A percentile compares a stretch with the other conserved stretches of the same genome.
These are phyloP conservation scores for Coemansia sp. DNA, from an alignment of 192 early-diverging fungal species.

Conservation along the genomic window DNA sequence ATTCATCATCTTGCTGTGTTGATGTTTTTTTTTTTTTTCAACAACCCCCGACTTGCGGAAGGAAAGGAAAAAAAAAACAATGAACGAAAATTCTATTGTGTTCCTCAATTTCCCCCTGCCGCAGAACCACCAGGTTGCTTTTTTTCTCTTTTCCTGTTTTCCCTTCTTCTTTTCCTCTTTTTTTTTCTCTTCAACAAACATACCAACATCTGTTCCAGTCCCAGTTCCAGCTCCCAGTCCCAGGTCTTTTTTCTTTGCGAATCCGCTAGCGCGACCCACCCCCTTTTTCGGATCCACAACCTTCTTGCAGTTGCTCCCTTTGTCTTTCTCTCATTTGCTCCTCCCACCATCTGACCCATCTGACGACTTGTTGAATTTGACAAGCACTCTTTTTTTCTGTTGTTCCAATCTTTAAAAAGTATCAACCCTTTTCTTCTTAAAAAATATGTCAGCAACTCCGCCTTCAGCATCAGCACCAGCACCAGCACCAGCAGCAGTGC, in stretches of 20 bases:
- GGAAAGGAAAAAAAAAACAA: not conserved
- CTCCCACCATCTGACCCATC: too few relatives aligned
- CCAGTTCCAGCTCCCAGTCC: not conserved
- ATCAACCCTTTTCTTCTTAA: not conserved
- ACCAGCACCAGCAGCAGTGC: conserved; percentile 22
- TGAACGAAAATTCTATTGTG: not conserved
- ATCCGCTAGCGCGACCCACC: not conserved
- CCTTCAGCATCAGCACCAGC: not conserved
- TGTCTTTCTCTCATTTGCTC: too few relatives aligned
- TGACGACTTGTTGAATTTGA: too few relatives aligned
- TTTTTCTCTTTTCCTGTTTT: conserved; percentile 6
- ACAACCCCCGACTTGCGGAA: too few relatives aligned
- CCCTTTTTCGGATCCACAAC: not conserved
- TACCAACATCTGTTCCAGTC: conserved; percentile 2
- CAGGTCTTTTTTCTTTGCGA: not conserved
- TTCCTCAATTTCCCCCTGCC: too few relatives aligned
- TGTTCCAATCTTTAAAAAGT: not conserved
- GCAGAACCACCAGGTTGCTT: not conserved
- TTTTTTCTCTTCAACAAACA: not conserved
- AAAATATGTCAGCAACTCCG: conserved; percentile 38
- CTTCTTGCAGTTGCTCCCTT: not conserved
- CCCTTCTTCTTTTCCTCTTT: not conserved
- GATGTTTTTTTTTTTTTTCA: too few relatives aligned
- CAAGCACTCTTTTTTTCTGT: not conserved
- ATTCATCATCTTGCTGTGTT: too few relatives aligned